Conservation (phyloP, 1,284 basidiomycete genomes). For the Ustilago sp. region DNA sequence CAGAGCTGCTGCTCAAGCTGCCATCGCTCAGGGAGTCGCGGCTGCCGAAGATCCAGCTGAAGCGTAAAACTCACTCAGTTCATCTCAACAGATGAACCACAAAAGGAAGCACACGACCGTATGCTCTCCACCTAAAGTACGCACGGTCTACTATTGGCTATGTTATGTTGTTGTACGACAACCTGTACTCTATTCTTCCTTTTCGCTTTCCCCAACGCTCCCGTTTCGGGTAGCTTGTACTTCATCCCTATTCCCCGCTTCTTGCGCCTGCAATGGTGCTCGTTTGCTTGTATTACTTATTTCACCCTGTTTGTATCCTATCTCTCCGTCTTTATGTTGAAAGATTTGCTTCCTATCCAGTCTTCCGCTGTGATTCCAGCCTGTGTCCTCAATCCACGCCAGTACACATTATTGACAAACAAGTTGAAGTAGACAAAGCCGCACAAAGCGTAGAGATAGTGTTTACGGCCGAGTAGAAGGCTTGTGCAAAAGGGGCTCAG, state of each 20-base stretch:
- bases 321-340: neutral
- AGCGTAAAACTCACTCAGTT: neutral
- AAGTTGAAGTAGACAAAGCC: too few species aligned
- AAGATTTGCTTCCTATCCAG: neutral
- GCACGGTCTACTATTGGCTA: neutral
- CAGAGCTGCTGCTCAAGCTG: constrained; percentile 44
- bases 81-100: neutral
- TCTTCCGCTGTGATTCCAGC: neutral
- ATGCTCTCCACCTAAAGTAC: neutral
- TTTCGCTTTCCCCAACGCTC: neutral
- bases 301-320: constrained; percentile 3
- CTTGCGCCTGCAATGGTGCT: neutral
- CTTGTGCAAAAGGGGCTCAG: too few species aligned
- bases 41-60: neutral
- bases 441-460: too few species aligned
- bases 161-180: neutral
- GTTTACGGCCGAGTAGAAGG: too few species aligned
- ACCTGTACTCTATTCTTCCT: constrained; percentile 4
- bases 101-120: neutral
- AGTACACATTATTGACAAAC: neutral
- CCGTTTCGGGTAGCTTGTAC: neutral
- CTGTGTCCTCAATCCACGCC: neutral
- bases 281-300: constrained; percentile 6
- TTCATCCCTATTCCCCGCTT: neutral
- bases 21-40: constrained; percentile 29